These are phyloP conservation scores for Pseudogymnoascus sp. DNA, from an alignment of 2,329 filamentous ascomycete genomes.

Conservation along the genomic window DNA sequence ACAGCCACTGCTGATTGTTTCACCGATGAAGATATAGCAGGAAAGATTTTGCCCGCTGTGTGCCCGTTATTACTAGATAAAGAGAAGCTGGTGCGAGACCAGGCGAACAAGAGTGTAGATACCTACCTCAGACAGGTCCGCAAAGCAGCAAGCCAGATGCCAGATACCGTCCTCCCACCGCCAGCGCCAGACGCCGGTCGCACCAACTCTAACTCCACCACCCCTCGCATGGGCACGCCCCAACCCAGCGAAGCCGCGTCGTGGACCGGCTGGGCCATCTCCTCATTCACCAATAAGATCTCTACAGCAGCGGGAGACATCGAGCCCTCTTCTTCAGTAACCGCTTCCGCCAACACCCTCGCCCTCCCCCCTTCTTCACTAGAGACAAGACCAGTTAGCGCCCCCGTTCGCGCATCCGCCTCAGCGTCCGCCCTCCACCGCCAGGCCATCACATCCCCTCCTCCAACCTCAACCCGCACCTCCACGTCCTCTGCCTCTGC, in stretches of 20 bases:
- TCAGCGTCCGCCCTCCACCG: constrained; percentile 53
- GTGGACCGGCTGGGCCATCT: constrained; percentile 97
- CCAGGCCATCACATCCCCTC: constrained; percentile 49
- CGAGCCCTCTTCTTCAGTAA: constrained; percentile 36
- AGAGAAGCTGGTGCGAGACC: constrained; percentile 88
- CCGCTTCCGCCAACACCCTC: constrained; percentile 34
- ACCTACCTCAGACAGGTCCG: constrained; percentile 74
- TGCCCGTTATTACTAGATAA: constrained; percentile 85
- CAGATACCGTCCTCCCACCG: constrained; percentile 69
- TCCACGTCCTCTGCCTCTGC: constrained; percentile 39
- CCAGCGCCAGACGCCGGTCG: constrained; percentile 39
- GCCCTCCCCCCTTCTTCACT: constrained; percentile 32
- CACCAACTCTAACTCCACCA: constrained; percentile 33
- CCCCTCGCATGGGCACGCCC: constrained; percentile 72
- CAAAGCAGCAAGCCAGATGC: constrained; percentile 68
- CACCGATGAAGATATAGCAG: constrained; percentile 80
- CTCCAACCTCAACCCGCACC: constrained; percentile 35
- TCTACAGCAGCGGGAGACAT: constrained; percentile 82
- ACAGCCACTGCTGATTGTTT: constrained; percentile 81
- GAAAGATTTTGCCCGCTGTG: constrained; percentile 72
- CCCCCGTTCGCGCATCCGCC: constrained; percentile 31
- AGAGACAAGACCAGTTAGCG: constrained; percentile 29
- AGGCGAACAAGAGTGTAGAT: constrained; percentile 83
- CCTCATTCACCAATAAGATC: constrained; percentile 93
- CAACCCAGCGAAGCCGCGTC: constrained; percentile 54